Base-by-base conservation (phyloP, 1,139 yeast species). In the Candida glucosophila region DNA sequence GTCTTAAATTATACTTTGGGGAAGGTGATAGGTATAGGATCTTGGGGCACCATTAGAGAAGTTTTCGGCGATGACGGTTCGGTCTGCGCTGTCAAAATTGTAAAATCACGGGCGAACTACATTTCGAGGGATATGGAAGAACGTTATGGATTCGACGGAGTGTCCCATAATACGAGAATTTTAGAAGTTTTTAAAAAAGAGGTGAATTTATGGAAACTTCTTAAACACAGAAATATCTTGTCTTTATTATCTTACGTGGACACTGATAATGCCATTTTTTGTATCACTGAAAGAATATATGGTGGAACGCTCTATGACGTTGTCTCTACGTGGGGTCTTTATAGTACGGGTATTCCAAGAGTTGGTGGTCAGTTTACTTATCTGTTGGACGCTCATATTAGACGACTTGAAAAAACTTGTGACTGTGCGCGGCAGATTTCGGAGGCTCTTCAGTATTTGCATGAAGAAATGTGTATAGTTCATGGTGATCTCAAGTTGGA, bases 401-500 rank as follows among this genome's bases (percentile, higher is more conserved):
- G n/a, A 16, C 8, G 18, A n/a, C 18, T 16, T 16, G 54, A 6
- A 39, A 39, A 15, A 39, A 40, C n/a, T 68, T 48, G 7, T 8
- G 17, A 23, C 13, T 22, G 9, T 12, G 12, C 15, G 6, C 11
- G 19, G 18, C 86, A 81, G 39, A 61, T 83, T 3, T 66, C 73
- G 3, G 52, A 61, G 11, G 95, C 85, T 0, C 49, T 88, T 20
- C 40, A 53, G 22, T 83, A 81, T 46, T 65, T 88, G 72, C 96
- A 88, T 49, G 50, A 51, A 17, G 67, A 67, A 8, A 58, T 64
- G 32, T 78, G 77, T 4, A 66, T 83, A 17, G 88, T 80, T 6
- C 97, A 88, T 46, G 93, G 96, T 2, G 97, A 88, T 52, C 57
- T 88, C 22, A 88, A 88, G 49, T 60, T 86, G 26, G 97, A 88